Conservation (phyloP, 2,329 filamentous ascomycete genomes). For the Aspergillus sp. region DNA sequence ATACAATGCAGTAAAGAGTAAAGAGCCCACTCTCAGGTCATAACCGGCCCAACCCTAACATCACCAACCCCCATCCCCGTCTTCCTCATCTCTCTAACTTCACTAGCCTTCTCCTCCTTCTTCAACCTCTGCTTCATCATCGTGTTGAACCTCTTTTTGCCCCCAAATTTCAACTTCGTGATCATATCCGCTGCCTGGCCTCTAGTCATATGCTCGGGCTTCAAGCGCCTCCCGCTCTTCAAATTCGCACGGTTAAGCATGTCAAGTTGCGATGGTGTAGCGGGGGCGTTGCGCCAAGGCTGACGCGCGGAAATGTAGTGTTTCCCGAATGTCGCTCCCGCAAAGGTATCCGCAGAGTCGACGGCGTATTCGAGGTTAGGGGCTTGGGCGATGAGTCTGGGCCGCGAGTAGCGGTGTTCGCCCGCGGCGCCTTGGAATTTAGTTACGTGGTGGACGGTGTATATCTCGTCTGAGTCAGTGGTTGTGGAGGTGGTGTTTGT, state of each 20-base stretch:
- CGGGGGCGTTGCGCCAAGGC: conserved; percentile 62
- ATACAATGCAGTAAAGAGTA: neutral
- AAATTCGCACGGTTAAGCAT: conserved; percentile 36
- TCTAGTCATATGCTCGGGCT: conserved; percentile 55
- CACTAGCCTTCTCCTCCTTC: conserved; percentile 5
- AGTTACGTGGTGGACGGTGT: conserved; percentile 28
- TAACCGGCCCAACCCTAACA: conserved; percentile 43
- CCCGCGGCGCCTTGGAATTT: conserved; percentile 20
- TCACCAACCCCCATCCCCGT: conserved; percentile 9
- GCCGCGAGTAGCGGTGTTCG: conserved; percentile 57
- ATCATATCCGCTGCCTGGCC: conserved; percentile 86
- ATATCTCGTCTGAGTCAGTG: conserved; percentile 8
- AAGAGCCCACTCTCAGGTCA: conserved; percentile 4
- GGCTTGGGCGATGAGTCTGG: conserved; percentile 60
- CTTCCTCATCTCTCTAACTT: conserved; percentile 10
- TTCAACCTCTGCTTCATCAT: conserved; percentile 9
- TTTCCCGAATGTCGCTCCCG: conserved; percentile 57
- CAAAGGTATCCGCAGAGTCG: conserved; percentile 78
- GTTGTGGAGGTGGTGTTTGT: conserved; percentile 4
- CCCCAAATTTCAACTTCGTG: conserved; percentile 81
- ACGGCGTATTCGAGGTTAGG: conserved; percentile 67
- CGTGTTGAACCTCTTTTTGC: conserved; percentile 57
- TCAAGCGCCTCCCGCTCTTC: conserved; percentile 10
- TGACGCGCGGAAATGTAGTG: conserved; percentile 60
- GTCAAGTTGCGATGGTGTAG: conserved; percentile 47